Conservation (phyloP, 192 early-diverging fungal species). For the Chytriomyces confervae region DNA sequence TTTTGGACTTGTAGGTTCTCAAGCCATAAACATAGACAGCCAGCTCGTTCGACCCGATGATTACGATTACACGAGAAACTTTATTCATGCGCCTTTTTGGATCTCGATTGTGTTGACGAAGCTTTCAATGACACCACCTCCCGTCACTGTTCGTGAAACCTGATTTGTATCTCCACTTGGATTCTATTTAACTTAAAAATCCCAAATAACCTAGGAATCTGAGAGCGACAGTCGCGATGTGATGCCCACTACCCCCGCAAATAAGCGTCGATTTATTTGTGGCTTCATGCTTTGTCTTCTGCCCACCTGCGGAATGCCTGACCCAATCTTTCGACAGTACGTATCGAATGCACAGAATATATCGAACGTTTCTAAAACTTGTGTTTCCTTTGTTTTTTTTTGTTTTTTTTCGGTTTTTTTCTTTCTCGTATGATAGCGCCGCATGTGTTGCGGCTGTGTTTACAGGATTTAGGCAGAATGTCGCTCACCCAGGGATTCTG, state of each 20-base stretch:
- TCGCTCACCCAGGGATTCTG: constrained; percentile 49
- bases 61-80: constrained; percentile 58
- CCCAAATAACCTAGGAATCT: constrained; percentile 10
- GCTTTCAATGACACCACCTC: constrained; percentile 54
- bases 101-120: constrained; percentile 57
- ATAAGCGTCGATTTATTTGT: constrained; percentile 59
- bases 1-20: neutral
- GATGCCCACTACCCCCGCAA: constrained; percentile 58
- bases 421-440: constrained; percentile 32
- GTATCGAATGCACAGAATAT: constrained; percentile 11
- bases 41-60: constrained; percentile 62
- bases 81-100: constrained; percentile 62
- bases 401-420: neutral
- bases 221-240: constrained; percentile 49
- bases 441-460: constrained; percentile 50
- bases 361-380: neutral
- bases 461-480: constrained; percentile 53
- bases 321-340: constrained; percentile 55
- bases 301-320: constrained; percentile 61
- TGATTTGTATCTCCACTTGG: constrained; percentile 8
- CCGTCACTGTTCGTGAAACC: constrained; percentile 34
- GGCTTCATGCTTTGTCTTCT: constrained; percentile 61
- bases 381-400: neutral
- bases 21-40: constrained; percentile 40
- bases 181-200: neutral